phyloP scores from a whole-genome alignment of 768 basidiomycete genomes.

The Lentinula guzmanii region DNA sequence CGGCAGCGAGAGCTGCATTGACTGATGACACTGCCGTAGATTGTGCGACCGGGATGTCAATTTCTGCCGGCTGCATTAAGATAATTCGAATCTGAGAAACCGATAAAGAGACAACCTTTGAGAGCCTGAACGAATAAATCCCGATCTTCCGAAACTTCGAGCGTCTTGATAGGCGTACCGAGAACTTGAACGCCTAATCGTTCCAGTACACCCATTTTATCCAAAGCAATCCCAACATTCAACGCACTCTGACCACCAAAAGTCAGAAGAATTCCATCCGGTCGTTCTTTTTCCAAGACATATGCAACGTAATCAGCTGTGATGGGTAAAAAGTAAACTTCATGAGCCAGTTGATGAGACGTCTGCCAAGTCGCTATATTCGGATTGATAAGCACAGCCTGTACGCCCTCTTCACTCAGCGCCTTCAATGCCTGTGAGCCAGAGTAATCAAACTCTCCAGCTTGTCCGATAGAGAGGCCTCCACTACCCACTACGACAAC shows the following conservation, averaged over 20 bases:
- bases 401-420: constrained; percentile 89
- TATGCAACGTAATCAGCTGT: constrained; percentile 98
- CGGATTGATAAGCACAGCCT: constrained; percentile 94
- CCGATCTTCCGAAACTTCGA: constrained; percentile 96
- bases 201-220: constrained; percentile 94
- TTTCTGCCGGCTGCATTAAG: constrained; percentile 50
- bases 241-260: constrained; percentile 98
- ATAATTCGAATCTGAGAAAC: background rate
- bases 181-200: constrained; percentile 89
- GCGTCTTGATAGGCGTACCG: constrained; percentile 90
- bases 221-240: constrained; percentile 95
- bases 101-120: constrained; percentile 56
- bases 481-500: constrained; percentile 96
- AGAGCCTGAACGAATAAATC: constrained; percentile 94
- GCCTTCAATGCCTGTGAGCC: constrained; percentile 99
- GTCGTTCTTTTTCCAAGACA: constrained; percentile 96
- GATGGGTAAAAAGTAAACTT: constrained; percentile 96
- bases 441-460: constrained; percentile 99
- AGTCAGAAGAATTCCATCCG: constrained; percentile 94
- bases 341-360: constrained; percentile 92
- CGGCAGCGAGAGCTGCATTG: constrained; percentile 87
- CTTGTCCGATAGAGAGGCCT: constrained; percentile 95
- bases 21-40: constrained; percentile 97
- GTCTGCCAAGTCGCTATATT: constrained; percentile 99
- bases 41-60: constrained; percentile 92